phyloP scores from a whole-genome alignment of 2,329 filamentous ascomycete species.

The Penicillium sp. region DNA sequence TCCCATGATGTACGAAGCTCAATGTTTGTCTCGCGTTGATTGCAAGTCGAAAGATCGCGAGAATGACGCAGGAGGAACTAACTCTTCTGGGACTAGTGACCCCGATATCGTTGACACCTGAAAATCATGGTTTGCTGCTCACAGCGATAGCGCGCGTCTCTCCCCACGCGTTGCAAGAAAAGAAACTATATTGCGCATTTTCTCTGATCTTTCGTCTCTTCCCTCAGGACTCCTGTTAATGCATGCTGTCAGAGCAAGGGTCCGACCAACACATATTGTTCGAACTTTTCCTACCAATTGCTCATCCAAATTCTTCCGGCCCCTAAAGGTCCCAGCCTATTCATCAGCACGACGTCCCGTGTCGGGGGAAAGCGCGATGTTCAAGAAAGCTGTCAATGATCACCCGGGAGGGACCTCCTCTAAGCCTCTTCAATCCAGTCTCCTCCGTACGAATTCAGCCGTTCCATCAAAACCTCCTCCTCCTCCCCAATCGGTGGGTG shows the following conservation, averaged over 20 bases:
- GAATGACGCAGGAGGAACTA: slow-evolving; percentile 20
- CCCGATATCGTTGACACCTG: background rate
- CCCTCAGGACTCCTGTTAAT: slow-evolving; percentile 21
- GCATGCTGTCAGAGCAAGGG: slow-evolving; percentile 23
- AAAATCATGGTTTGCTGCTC: background rate
- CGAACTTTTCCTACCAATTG: slow-evolving; percentile 23
- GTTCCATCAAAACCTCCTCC: slow-evolving; percentile 19
- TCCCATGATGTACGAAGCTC: slow-evolving; percentile 25
- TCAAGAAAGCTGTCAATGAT: slow-evolving; percentile 42
- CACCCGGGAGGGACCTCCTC: slow-evolving; percentile 31
- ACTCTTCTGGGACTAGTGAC: slow-evolving; percentile 14
- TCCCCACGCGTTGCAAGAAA: slow-evolving; percentile 1
- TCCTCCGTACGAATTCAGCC: slow-evolving; percentile 27
- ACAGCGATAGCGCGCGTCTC: background rate
- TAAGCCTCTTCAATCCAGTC: slow-evolving; percentile 36
- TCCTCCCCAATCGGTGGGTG: slow-evolving; percentile 28
- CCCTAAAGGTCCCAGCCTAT: slow-evolving; percentile 22
- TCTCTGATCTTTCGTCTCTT: background rate
- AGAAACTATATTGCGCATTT: background rate
- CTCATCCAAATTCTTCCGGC: slow-evolving; percentile 6
- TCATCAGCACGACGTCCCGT: slow-evolving; percentile 25
- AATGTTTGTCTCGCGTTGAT: slow-evolving; percentile 6
- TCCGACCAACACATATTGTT: slow-evolving; percentile 20
- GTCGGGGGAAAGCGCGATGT: slow-evolving; percentile 33
- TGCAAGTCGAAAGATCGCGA: slow-evolving; percentile 10